A percentile compares a stretch with the other conserved stretches of the same genome.
Conservation (phyloP, 352 stramenopile genomes). For the Pythium rhizo-oryzae region DNA sequence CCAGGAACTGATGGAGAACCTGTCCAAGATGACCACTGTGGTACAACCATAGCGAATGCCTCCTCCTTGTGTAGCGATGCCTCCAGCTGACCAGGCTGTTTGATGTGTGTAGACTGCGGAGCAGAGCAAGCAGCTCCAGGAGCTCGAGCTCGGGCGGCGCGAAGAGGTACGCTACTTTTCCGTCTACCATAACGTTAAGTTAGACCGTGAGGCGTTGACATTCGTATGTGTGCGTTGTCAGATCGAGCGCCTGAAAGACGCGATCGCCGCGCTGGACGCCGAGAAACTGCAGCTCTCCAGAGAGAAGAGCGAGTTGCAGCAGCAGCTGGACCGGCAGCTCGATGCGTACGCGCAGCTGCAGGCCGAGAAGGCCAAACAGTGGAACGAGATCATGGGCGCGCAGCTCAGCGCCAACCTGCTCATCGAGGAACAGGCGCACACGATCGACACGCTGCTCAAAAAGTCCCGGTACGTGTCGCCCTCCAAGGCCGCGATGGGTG, state of each 20-base stretch:
- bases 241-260: slow-evolving; percentile 36
- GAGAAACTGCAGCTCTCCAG: slow-evolving; percentile 43
- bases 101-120: slow-evolving; percentile 44
- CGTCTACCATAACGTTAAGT: too few species aligned
- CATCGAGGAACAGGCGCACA: slow-evolving; percentile 81
- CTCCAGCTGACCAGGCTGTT: too few species aligned
- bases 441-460: slow-evolving; percentile 72
- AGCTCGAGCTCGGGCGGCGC: slow-evolving; percentile 45
- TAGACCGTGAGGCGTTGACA: too few species aligned
- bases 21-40: slow-evolving; percentile 56
- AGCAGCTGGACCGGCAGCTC: slow-evolving; percentile 49
- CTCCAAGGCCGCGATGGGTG: slow-evolving; percentile 21
- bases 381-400: slow-evolving; percentile 70
- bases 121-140: slow-evolving; percentile 68
- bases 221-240: slow-evolving; percentile 5
- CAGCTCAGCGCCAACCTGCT: slow-evolving; percentile 76
- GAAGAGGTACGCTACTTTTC: slow-evolving; percentile 42
- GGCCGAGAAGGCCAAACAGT: slow-evolving; percentile 64
- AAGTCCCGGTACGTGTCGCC: slow-evolving; percentile 48
- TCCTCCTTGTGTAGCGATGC: too few species aligned
- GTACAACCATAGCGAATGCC: too few species aligned
- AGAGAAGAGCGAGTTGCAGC: slow-evolving; percentile 41
- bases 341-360: slow-evolving; percentile 58
- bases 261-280: slow-evolving; percentile 39
- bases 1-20: slow-evolving; percentile 66